A percentile compares a stretch with the other conserved stretches of the same genome.
phyloP scores from a whole-genome alignment of 345 rosid genomes.

The Noccaea bulbosa region DNA sequence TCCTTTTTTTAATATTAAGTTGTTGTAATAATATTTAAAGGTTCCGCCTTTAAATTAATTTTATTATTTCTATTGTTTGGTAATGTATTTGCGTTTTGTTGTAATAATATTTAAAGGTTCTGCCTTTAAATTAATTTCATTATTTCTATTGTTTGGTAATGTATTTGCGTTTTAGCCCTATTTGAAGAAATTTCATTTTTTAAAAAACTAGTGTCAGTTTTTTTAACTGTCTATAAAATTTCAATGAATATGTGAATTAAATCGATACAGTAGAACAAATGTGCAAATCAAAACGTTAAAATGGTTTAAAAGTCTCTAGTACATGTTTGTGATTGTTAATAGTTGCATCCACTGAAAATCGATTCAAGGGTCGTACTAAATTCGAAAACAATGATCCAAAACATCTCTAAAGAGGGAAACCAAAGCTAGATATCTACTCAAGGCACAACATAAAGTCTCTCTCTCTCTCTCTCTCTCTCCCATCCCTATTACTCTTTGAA shows the following conservation, averaged over 20 bases:
- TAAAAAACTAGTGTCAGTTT: no score
- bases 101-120: not conserved
- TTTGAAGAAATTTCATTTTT: no score
- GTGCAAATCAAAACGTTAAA: no score
- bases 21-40: not conserved
- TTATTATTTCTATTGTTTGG: not conserved
- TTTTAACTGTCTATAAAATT: no score
- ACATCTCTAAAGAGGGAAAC: constrained; percentile 1
- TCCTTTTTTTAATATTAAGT: no score
- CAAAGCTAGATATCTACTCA: constrained; percentile 6
- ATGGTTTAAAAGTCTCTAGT: not conserved
- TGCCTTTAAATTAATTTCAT: not conserved
- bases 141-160: not conserved
- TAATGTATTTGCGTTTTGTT: not conserved
- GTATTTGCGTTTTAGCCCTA: not conserved
- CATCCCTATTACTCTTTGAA: constrained; percentile 54
- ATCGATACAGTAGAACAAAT: no score
- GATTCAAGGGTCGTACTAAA: constrained; percentile 1
- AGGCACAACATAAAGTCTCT: constrained; percentile 1
- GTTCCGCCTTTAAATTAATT: not conserved
- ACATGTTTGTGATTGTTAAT: not conserved
- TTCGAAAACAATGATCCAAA: not conserved
- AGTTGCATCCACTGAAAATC: not conserved
- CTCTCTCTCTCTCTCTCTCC: not conserved
- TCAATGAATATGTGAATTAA: no score